A percentile compares a stretch with the other conserved stretches of the same genome.
phyloP scores from a whole-genome alignment of 2,329 filamentous ascomycete species.

The Monilinia laxa region DNA sequence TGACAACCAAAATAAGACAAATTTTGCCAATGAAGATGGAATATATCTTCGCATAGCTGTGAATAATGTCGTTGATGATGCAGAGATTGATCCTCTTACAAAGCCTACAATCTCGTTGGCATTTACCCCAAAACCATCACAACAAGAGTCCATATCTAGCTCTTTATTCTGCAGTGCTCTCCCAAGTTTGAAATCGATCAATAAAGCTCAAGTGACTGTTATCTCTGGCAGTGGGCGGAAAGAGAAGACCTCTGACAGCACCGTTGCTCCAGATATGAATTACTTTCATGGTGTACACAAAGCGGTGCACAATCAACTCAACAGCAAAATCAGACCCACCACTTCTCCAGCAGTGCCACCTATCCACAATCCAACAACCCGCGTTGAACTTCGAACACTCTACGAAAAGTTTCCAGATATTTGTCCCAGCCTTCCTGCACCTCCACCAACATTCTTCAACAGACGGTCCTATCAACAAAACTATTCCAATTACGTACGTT shows the following conservation, averaged over 20 bases:
- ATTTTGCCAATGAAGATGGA: no score
- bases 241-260: not conserved
- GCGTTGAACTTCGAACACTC: conserved; percentile 5
- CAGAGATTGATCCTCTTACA: not conserved
- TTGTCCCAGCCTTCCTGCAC: conserved; percentile 2
- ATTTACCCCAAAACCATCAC: not conserved
- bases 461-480: not conserved
- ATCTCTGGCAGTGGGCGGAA: not conserved
- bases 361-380: not conserved
- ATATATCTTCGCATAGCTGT: not conserved
- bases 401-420: conserved; percentile 12
- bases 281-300: not conserved
- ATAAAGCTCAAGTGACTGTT: not conserved
- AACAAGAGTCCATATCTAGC: not conserved
- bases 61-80: not conserved
- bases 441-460: conserved; percentile 9
- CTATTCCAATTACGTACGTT: not conserved
- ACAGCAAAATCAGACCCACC: no score
- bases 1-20: not conserved
- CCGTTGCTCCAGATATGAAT: not conserved
- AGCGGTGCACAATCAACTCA: not conserved
- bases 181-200: not conserved
- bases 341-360: not conserved
- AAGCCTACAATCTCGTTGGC: not conserved
- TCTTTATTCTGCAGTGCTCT: not conserved